Evolutionary conservation across 768 basidiomycete genomes (phyloP), one percentile per base, ranked within the genome.

Genomic region (Exidia glandulosa): DNA sequence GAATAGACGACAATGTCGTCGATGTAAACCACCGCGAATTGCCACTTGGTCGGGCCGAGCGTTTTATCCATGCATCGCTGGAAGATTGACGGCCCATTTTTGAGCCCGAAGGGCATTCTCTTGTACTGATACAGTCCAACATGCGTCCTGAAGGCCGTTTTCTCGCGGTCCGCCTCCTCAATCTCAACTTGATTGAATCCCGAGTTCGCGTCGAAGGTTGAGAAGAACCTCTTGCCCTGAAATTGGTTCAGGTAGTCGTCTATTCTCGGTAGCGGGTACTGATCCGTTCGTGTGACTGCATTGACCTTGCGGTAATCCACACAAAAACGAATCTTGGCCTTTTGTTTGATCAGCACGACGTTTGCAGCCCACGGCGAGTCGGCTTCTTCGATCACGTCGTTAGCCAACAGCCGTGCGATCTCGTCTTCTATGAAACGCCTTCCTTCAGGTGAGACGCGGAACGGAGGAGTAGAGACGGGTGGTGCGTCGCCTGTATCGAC

Each of bases 171-270:
- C 12, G 69, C 62, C 0, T 67, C 61, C 0, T 57, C 60, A 55
- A 76, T 66, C 45, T 68, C 65, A 0, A 76, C 59, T 60, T 79
- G 78, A 0, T 73, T 76, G 59, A 77, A 79, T 9, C 76, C 74
- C 0, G 76, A 66, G 0, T 73, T 57, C 0, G 73, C 72, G 62
- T 76, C 74, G 6, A 77, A 62, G 0, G 72, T 66, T 0, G 74
- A 67, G 0, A 78, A 62, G 7, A 63, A 66, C 56, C 73, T 69
- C 3, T 66, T 59, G 0, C 73, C 74, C 1, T 63, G 62, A 3
- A 76, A 57, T 0, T 69, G 65, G 58, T 72, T 71, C 4, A 71
- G 55, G 0, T 71, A 70, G 14, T 68, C 66, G 2, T 56, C 36
- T 56, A 70, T 69, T 25, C 64, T 47, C 1, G 70, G 70, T 12